phyloP scores from a whole-genome alignment of 2,329 filamentous ascomycete species.

The Colletotrichum orbiculare region DNA sequence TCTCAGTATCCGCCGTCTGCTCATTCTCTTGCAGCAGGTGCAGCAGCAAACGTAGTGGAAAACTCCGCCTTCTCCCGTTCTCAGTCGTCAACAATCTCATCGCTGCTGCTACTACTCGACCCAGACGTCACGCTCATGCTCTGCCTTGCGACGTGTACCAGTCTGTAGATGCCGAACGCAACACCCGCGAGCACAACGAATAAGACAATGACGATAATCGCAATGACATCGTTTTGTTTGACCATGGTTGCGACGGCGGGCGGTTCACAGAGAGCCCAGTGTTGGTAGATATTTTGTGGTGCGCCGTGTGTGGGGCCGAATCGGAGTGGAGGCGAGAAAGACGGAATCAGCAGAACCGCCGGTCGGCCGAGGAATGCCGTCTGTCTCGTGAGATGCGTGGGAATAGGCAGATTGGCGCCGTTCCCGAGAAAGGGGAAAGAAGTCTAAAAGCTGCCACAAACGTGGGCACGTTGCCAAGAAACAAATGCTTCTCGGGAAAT shows the following conservation, averaged over 20 bases:
- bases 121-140: conserved; percentile 53
- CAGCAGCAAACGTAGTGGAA: neutral
- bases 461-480: no score
- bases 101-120: conserved; percentile 44
- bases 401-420: no score
- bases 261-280: no score
- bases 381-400: conserved; percentile 14
- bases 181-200: conserved; percentile 71
- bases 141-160: conserved; percentile 64
- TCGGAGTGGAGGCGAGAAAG: no score
- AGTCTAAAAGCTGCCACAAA: no score
- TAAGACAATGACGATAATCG: conserved; percentile 75
- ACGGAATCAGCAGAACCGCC: conserved; percentile 15
- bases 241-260: conserved; percentile 57
- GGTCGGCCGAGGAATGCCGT: conserved; percentile 18
- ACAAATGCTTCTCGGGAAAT: no score
- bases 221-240: conserved; percentile 75
- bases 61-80: neutral
- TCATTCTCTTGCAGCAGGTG: no score
- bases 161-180: conserved; percentile 71
- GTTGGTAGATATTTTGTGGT: no score
- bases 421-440: no score
- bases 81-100: conserved; percentile 41
- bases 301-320: no score
- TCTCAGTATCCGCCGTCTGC: no score